Conservation (phyloP, 2,329 filamentous ascomycete species). For the Phyllosticta citriasiana region DNA sequence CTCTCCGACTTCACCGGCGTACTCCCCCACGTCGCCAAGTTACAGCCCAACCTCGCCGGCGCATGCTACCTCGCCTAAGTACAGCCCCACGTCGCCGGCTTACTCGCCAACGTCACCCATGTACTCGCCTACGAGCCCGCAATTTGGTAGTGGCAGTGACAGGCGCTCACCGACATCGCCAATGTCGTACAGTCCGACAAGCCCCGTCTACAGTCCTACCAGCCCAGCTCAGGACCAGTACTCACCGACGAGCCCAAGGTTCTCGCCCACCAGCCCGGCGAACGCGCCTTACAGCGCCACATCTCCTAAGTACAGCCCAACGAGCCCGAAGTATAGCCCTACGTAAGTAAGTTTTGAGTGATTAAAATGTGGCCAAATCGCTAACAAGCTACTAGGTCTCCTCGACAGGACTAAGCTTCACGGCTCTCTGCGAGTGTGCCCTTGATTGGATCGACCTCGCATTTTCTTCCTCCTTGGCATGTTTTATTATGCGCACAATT, state of each 20-base stretch:
- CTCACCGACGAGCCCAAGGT: conserved; percentile 30
- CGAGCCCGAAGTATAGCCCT: conserved; percentile 35
- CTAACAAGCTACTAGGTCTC: background rate
- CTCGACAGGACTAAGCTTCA: conserved; percentile 5
- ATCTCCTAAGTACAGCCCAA: conserved; percentile 37
- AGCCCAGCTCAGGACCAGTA: conserved; percentile 47
- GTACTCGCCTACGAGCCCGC: conserved; percentile 46
- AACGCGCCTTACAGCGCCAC: conserved; percentile 27
- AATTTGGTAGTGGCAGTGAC: conserved; percentile 25
- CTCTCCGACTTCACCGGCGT: conserved; percentile 46
- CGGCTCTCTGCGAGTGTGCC: conserved; percentile 4
- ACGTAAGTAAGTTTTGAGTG: conserved; percentile 15
- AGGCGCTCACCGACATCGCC: conserved; percentile 44
- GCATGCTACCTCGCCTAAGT: conserved; percentile 47
- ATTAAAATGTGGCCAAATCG: background rate
- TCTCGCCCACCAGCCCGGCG: conserved; percentile 26
- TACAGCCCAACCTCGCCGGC: conserved; percentile 40
- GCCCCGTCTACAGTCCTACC: conserved; percentile 45
- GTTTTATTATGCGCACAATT: background rate
- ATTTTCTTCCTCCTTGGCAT: background rate
- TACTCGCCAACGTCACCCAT: conserved; percentile 19
- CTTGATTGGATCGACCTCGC: conserved; percentile 6
- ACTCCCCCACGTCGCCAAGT: conserved; percentile 42
- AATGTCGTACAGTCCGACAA: conserved; percentile 62
- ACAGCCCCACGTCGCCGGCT: conserved; percentile 50